Percentiles rank a stretch among this genome's conserved stretches.
Conservation (phyloP, 768 basidiomycete genomes). For the Termitomyces sp. region DNA sequence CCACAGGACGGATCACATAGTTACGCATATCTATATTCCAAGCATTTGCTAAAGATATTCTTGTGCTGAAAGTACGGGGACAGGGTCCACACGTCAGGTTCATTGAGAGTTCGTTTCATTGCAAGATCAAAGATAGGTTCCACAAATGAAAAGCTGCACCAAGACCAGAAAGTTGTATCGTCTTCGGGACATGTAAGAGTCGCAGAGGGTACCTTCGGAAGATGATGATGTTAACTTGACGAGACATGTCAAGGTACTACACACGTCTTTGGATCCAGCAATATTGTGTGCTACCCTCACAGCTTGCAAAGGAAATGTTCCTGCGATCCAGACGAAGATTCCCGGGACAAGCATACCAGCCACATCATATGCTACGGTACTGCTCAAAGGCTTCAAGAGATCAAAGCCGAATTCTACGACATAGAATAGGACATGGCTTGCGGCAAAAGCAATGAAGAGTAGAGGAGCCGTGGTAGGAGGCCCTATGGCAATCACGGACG, state of each 20-base stretch:
- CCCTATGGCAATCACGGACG: slow-evolving; percentile 29
- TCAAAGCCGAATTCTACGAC: slow-evolving; percentile 30
- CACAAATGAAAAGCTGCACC: slow-evolving; percentile 60
- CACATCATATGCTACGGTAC: slow-evolving; percentile 17
- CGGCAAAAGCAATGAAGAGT: slow-evolving; percentile 37
- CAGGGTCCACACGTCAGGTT: slow-evolving; percentile 53
- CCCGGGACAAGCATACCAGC: slow-evolving; percentile 28
- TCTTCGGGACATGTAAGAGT: slow-evolving; percentile 58
- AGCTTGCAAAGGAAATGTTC: slow-evolving; percentile 48
- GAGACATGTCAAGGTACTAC: slow-evolving; percentile 13
- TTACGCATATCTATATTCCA: slow-evolving; percentile 44
- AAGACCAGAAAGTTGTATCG: slow-evolving; percentile 55
- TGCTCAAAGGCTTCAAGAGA: slow-evolving; percentile 15
- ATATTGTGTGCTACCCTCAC: slow-evolving; percentile 41
- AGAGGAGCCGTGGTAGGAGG: slow-evolving; percentile 50
- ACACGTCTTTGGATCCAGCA: slow-evolving; percentile 42
- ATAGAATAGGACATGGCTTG: slow-evolving; percentile 27
- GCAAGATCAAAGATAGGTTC: slow-evolving; percentile 56
- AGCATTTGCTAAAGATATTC: slow-evolving; percentile 59
- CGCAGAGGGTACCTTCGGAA: slow-evolving; percentile 40
- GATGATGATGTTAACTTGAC: not conserved
- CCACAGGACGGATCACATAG: not conserved
- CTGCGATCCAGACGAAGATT: slow-evolving; percentile 42
- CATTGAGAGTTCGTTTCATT: slow-evolving; percentile 40
- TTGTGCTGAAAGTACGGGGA: slow-evolving; percentile 66